A percentile compares a stretch with the other conserved stretches of the same genome.
phyloP scores from a whole-genome alignment of 139 green algal genomes.

The Chlamydomonas sphaeroides region DNA sequence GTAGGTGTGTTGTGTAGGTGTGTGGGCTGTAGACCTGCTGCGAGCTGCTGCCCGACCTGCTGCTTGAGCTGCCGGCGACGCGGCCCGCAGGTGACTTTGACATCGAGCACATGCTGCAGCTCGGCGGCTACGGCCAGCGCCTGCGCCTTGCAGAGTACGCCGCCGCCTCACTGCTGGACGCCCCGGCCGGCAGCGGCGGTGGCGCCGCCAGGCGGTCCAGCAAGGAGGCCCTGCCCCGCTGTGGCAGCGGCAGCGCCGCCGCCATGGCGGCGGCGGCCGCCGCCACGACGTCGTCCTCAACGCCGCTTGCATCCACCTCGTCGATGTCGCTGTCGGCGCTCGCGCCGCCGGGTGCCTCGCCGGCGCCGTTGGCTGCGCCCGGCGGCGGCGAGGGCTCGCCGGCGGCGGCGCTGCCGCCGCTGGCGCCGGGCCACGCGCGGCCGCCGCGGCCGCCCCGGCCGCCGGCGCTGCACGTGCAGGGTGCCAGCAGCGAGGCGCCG shows the following conservation, averaged over 20 bases:
- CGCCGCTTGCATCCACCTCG: not conserved
- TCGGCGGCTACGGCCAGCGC: constrained; percentile 22
- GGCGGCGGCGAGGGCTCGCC: too few relatives aligned
- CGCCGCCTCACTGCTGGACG: not conserved
- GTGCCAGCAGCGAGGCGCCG: not conserved
- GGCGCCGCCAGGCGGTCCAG: too few relatives aligned
- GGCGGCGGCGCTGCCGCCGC: not conserved
- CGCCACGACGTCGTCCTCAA: too few relatives aligned
- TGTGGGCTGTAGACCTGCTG: too few relatives aligned
- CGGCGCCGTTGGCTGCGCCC: too few relatives aligned
- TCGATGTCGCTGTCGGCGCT: too few relatives aligned
- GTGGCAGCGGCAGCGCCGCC: too few relatives aligned
- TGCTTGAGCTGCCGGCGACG: not conserved
- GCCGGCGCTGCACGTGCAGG: not conserved
- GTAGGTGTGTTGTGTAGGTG: too few relatives aligned
- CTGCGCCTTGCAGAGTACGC: constrained; percentile 21
- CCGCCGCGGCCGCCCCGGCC: constrained; percentile 6
- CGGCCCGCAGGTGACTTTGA: constrained; percentile 25
- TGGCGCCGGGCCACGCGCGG: not conserved
- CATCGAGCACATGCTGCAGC: constrained; percentile 33
- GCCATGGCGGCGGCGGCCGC: too few relatives aligned
- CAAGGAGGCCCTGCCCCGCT: too few relatives aligned
- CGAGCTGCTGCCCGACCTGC: constrained; percentile 5
- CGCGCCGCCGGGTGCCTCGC: too few relatives aligned
- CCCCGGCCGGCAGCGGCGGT: too few relatives aligned